These are phyloP conservation scores for Ganoderma resinaceum DNA, from an alignment of 1,284 basidiomycete species.

Conservation along the genomic window DNA sequence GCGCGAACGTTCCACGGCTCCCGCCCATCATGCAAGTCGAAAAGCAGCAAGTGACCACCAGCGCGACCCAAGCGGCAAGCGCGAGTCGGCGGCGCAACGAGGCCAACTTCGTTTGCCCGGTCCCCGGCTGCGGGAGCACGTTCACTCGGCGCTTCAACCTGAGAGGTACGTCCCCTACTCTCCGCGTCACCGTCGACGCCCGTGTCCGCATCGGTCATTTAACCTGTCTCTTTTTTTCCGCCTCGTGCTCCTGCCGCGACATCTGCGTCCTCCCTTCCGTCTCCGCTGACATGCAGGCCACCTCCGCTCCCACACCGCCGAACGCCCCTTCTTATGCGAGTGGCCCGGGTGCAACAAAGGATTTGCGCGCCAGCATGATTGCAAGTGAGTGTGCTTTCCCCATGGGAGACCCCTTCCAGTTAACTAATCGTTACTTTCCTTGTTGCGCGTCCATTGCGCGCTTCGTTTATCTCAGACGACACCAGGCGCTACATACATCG, in stretches of 20 bases:
- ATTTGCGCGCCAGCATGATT: conserved; percentile 95
- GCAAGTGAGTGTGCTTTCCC: conserved; percentile 74
- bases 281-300: conserved; percentile 66
- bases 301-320: conserved; percentile 95
- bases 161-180: conserved; percentile 58
- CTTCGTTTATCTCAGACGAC: conserved; percentile 57
- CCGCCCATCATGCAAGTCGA: conserved; percentile 88
- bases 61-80: conserved; percentile 93
- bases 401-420: conserved; percentile 16
- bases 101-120: conserved; percentile 91
- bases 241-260: not conserved
- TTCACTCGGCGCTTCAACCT: conserved; percentile 91
- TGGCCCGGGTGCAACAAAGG: conserved; percentile 95
- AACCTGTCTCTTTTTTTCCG: conserved; percentile 15
- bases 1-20: conserved; percentile 63
- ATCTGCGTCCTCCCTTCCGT: conserved; percentile 9
- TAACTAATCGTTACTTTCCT: conserved; percentile 18
- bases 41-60: conserved; percentile 92
- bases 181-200: conserved; percentile 11
- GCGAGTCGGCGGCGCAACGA: conserved; percentile 89
- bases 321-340: conserved; percentile 91
- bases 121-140: conserved; percentile 94
- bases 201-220: conserved; percentile 17
- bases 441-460: conserved; percentile 16
- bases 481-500: conserved; percentile 87